Conservation (phyloP, 139 green algal genomes). For the Chlorella vulgaris region DNA sequence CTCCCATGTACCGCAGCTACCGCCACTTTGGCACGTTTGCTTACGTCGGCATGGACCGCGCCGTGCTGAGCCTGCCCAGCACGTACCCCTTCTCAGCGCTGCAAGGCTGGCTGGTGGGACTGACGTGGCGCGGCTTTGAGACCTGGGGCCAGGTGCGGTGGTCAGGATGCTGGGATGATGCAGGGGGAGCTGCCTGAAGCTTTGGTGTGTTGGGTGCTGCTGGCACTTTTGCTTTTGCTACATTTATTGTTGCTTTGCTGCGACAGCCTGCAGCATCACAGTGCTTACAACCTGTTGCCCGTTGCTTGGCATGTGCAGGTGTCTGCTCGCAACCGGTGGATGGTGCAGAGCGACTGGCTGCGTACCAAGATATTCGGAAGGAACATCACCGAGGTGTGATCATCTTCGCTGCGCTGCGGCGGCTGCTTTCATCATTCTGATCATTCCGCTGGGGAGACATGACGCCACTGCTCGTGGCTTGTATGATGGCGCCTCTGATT, state of each 20-base stretch:
- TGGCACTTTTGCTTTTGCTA: too few species aligned
- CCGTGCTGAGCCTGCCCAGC: constrained; percentile 84
- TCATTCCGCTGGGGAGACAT: too few species aligned
- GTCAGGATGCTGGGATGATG: background rate
- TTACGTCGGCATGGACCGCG: constrained; percentile 86
- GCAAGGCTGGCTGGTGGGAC: constrained; percentile 60
- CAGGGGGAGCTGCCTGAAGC: background rate
- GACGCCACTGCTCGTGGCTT: too few species aligned
- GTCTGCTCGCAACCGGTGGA: constrained; percentile 73
- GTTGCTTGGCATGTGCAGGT: constrained; percentile 1
- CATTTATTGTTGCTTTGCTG: too few species aligned
- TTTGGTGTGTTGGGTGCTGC: too few species aligned
- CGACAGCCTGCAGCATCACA: too few species aligned
- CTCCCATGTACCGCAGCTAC: background rate
- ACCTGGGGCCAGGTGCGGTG: constrained; percentile 69
- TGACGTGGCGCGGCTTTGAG: constrained; percentile 86
- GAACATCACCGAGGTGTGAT: constrained; percentile 72
- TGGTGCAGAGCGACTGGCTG: constrained; percentile 80
- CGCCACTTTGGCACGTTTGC: constrained; percentile 35
- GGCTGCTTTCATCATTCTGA: too few species aligned
- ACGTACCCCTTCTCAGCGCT: constrained; percentile 58
- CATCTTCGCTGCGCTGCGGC: background rate
- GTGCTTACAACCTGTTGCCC: too few species aligned
- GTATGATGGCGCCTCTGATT: too few species aligned
- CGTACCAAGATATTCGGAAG: constrained; percentile 86